These are phyloP conservation scores for Nevesoporus exiguus DNA, from an alignment of 768 basidiomycete species.

Conservation along the genomic window DNA sequence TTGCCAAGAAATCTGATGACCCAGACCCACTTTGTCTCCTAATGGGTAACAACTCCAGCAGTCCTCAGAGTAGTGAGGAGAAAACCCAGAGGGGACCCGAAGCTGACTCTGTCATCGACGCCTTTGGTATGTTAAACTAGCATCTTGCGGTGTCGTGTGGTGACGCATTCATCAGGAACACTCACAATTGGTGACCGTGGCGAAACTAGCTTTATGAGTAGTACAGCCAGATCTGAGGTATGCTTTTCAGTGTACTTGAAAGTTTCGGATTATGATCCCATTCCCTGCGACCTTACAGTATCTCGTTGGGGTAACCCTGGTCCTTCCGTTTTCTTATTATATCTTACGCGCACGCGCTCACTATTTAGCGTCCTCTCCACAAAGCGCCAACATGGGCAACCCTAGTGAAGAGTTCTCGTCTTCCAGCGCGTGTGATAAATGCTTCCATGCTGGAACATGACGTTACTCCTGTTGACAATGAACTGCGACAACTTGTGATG, in stretches of 20 bases:
- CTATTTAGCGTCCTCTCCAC: conserved; percentile 25
- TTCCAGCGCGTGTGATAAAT: conserved; percentile 41
- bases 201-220: conserved; percentile 56
- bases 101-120: conserved; percentile 46
- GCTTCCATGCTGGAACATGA: conserved; percentile 35
- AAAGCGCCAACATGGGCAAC: conserved; percentile 12
- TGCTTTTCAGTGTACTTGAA: conserved; percentile 12
- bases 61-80: conserved; percentile 28
- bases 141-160: not conserved
- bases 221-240: conserved; percentile 68
- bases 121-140: conserved; percentile 39
- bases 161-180: conserved; percentile 41
- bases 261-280: not conserved
- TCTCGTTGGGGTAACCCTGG: conserved; percentile 47
- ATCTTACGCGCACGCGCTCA: not conserved
- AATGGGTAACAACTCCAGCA: conserved; percentile 20
- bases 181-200: conserved; percentile 54
- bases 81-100: conserved; percentile 27
- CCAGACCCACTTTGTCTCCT: conserved; percentile 51
- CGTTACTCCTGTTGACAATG: conserved; percentile 28
- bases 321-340: not conserved
- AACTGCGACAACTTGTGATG: conserved; percentile 44
- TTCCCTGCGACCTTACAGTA: conserved; percentile 36
- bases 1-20: conserved; percentile 45
- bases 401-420: conserved; percentile 29